These are phyloP conservation scores for Globisporangium megalacanthum DNA, from an alignment of 352 stramenopile species.

Conservation along the genomic window DNA sequence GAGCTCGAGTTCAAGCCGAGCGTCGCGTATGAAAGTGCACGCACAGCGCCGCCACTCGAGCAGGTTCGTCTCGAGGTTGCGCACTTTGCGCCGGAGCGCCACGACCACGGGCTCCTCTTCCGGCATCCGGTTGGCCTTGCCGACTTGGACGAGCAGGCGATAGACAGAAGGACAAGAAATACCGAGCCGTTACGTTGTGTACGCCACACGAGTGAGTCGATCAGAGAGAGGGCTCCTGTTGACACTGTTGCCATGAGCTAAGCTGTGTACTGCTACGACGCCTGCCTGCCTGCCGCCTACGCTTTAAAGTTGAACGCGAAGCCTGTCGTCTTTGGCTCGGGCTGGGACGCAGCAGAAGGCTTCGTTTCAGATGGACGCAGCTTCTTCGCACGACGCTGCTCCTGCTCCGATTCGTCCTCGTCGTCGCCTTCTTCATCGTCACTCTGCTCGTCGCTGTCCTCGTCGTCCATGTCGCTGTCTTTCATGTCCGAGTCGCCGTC, in stretches of 20 bases:
- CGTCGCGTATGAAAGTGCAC: slow-evolving; percentile 33
- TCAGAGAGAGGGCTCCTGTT: no score
- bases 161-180: no score
- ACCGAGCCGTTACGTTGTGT: no score
- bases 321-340: slow-evolving; percentile 11
- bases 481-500: slow-evolving; percentile 6
- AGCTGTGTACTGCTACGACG: no score
- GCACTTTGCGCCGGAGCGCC: slow-evolving; percentile 58
- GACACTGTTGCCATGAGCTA: no score
- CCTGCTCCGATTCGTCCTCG: not conserved
- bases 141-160: no score
- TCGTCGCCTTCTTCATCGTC: slow-evolving; percentile 15
- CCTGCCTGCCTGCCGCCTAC: slow-evolving; percentile 4
- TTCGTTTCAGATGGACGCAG: not conserved
- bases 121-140: not conserved
- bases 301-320: slow-evolving; percentile 44
- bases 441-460: slow-evolving; percentile 20
- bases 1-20: slow-evolving; percentile 30
- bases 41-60: slow-evolving; percentile 60
- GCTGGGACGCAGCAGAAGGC: not conserved
- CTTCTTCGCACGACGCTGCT: slow-evolving; percentile 5
- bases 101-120: slow-evolving; percentile 10
- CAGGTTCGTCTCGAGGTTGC: slow-evolving; percentile 48
- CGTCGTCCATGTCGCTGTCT: slow-evolving; percentile 14
- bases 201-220: no score